Evolutionary conservation across 108 stramenopile genomes (phyloP).

Genomic region (Pseudonitzschia multiseries): DNA sequence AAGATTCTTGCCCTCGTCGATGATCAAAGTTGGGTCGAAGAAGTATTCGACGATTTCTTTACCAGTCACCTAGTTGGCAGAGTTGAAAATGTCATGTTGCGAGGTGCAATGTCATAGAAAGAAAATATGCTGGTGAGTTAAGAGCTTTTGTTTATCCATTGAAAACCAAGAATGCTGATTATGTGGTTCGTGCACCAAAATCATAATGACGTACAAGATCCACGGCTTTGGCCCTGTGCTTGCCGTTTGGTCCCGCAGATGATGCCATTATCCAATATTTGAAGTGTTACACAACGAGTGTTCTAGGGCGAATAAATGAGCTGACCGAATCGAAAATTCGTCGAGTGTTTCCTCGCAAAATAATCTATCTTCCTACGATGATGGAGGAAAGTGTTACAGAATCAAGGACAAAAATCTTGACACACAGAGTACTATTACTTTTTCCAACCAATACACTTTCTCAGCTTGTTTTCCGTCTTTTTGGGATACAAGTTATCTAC

Average conservation of each 20-base stretch:
- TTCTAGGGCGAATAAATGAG: background rate
- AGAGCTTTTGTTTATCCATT: background rate
- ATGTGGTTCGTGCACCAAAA: too few relatives aligned
- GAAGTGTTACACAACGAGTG: background rate
- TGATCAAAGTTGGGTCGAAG: slow-evolving; percentile 71
- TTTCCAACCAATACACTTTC: too few relatives aligned
- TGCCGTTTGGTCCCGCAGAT: slow-evolving; percentile 7
- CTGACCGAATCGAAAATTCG: background rate
- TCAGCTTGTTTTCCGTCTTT: too few relatives aligned
- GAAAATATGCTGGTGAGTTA: background rate
- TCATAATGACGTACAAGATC: slow-evolving; percentile 37
- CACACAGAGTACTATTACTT: too few relatives aligned
- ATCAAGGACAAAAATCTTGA: too few relatives aligned
- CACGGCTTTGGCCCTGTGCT: slow-evolving; percentile 40
- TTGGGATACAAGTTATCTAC: too few relatives aligned
- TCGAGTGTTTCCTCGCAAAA: too few relatives aligned
- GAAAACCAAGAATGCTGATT: too few relatives aligned
- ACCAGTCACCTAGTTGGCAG: slow-evolving; percentile 66
- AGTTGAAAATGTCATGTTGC: background rate
- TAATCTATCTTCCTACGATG: too few relatives aligned
- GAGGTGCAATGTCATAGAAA: background rate
- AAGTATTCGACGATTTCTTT: slow-evolving; percentile 85
- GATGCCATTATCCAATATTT: background rate
- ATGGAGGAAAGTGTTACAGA: too few relatives aligned
- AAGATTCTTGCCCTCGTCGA: slow-evolving; percentile 39